Evolutionary conservation across 768 basidiomycete species (phyloP).

Genomic region (Clathrus columnatus): DNA sequence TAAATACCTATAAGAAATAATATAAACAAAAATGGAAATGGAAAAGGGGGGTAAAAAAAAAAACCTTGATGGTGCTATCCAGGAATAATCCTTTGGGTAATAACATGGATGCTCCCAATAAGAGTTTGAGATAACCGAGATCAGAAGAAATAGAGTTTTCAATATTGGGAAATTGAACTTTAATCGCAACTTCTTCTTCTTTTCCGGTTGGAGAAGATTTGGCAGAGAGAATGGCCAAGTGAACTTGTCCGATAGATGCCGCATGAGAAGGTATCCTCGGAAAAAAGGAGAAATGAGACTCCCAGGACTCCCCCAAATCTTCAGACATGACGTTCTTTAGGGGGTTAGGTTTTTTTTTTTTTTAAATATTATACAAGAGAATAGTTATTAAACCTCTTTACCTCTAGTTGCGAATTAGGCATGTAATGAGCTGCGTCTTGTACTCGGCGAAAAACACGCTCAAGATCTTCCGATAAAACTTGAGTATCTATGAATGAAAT

Average conservation of each 20-base stretch:
- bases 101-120: constrained; percentile 71
- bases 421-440: constrained; percentile 97
- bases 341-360: constrained; percentile 3
- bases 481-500: constrained; percentile 60
- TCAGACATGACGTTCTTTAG: constrained; percentile 52
- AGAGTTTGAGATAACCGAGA: constrained; percentile 71
- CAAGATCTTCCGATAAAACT: constrained; percentile 77
- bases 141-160: constrained; percentile 81
- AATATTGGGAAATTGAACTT: constrained; percentile 95
- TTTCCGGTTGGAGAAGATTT: constrained; percentile 43
- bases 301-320: constrained; percentile 76
- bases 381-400: constrained; percentile 21
- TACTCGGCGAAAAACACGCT: constrained; percentile 80
- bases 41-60: background rate
- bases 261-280: constrained; percentile 86
- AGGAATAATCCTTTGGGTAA: constrained; percentile 87
- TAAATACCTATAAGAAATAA: constrained; percentile 68
- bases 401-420: constrained; percentile 99
- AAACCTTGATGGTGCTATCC: constrained; percentile 72
- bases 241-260: constrained; percentile 96
- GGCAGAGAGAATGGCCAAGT: constrained; percentile 56
- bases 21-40: background rate
- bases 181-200: constrained; percentile 57
- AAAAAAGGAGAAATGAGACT: constrained; percentile 60
- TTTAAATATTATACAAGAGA: background rate